phyloP scores from a whole-genome alignment of 2,329 filamentous ascomycete species.

The Talaromyces atroroseus region DNA sequence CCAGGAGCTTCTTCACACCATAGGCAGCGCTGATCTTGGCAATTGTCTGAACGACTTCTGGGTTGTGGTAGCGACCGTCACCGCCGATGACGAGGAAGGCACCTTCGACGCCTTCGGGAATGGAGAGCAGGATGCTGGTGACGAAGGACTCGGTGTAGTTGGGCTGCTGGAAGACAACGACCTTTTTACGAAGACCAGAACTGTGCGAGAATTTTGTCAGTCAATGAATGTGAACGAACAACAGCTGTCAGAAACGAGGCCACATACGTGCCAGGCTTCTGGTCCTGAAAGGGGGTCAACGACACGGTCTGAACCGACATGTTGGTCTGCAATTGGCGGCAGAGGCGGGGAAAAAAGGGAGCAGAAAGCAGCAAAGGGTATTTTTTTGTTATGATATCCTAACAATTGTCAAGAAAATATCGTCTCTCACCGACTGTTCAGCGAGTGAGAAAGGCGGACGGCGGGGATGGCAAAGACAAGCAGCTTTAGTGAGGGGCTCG shows the following conservation, averaged over 20 bases:
- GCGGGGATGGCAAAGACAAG: neutral
- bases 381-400: no score
- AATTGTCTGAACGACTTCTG: slow-evolving; percentile 92
- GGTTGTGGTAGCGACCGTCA: slow-evolving; percentile 95
- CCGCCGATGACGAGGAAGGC: slow-evolving; percentile 93
- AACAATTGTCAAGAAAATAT: no score
- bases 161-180: slow-evolving; percentile 90
- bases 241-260: neutral
- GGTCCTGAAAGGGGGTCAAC: slow-evolving; percentile 82
- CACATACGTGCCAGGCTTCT: slow-evolving; percentile 98
- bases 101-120: slow-evolving; percentile 85
- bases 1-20: slow-evolving; percentile 96
- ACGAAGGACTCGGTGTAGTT: slow-evolving; percentile 97
- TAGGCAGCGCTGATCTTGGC: slow-evolving; percentile 96
- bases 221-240: neutral
- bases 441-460: no score
- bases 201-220: slow-evolving; percentile 43
- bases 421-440: no score
- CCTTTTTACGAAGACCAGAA: slow-evolving; percentile 97
- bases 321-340: slow-evolving; percentile 10
- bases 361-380: neutral
- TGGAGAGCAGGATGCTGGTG: slow-evolving; percentile 87
- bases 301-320: slow-evolving; percentile 78
- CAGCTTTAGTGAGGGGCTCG: neutral
- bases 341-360: no score